These are phyloP conservation scores for Erysimum cheiri DNA, from an alignment of 441 rosid species.

Conservation along the genomic window DNA sequence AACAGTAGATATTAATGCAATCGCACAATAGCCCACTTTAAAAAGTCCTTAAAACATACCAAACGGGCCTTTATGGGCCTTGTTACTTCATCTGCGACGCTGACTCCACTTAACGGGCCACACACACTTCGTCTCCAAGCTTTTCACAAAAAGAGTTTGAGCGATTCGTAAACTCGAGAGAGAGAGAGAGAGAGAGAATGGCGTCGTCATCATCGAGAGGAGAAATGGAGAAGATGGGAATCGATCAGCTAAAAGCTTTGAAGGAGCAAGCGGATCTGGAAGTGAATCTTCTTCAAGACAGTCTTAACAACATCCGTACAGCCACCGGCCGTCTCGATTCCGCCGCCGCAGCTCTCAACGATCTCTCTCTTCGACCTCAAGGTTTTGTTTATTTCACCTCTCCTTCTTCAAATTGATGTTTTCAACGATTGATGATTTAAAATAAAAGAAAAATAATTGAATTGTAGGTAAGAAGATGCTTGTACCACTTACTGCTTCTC, in stretches of 20 bases:
- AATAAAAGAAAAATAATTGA: not conserved
- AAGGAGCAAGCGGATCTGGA: conserved; percentile 91
- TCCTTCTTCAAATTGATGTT: not conserved
- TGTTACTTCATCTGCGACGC: not conserved
- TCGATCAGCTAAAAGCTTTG: conserved; percentile 83
- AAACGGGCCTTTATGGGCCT: conserved; percentile 22
- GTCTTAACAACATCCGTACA: conserved; percentile 92
- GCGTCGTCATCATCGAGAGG: conserved; percentile 53
- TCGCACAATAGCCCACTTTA: not conserved
- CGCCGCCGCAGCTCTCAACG: conserved; percentile 82
- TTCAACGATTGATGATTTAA: not conserved
- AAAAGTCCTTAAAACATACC: not conserved
- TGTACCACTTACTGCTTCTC: conserved; percentile 92
- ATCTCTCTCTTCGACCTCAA: conserved; percentile 80
- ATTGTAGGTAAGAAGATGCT: conserved; percentile 75
- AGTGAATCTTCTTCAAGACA: conserved; percentile 88
- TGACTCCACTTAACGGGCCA: conserved; percentile 21
- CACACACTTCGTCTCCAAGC: conserved; percentile 7
- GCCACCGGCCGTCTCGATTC: conserved; percentile 83
- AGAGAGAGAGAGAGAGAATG: conserved; percentile 45
- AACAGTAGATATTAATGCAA: too few relatives aligned
- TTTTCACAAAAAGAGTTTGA: not conserved
- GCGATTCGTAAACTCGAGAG: conserved; percentile 18
- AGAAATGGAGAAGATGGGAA: conserved; percentile 83
- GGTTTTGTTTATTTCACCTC: conserved; percentile 44